Base-by-base conservation (phyloP, 441 rosid species). In the Croton setiger region DNA sequence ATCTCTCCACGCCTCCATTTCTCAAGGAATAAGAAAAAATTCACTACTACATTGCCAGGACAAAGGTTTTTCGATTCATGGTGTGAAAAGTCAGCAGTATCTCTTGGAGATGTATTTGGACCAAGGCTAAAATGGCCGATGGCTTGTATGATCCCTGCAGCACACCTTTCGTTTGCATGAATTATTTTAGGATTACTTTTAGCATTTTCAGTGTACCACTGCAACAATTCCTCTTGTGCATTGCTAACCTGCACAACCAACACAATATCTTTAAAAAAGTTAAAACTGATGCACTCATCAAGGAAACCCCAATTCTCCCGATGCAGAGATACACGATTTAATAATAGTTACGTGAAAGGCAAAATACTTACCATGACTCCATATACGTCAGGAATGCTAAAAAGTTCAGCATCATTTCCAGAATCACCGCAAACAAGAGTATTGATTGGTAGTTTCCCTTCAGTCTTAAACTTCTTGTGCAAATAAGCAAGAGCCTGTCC, bases 401-500 rank as follows among this genome's bases (percentile, higher is more conserved):
- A 92, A 6, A 94, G 83, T 70, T 91, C 97, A 13, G 97, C 96
- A 74, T 94, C 98, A 72, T 91, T 91, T 68, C 97, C 98, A 41
- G 98, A 92, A 79, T 91, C 97, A n/a, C 97, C 97, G 76, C 97
- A 89, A 60, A 75, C 97, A 83, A 94, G 93, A 63, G 97, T 94
- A 69, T 81, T 89, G 36, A 35, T 51, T 36, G 96, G 97, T 51
- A 79, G 80, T 70, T 81, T 87, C 70, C 91, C 88, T 74, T 84
- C 91, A 66, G 75, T 54, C 79, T 82, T 88, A 31, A 94, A 87
- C 80, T 94, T 92, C 79, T 84, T 75, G 21, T 84, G 86, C 65
- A 94, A 79, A 82, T 90, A 94, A 1, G 97, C 93, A 69, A 92
- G 94, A 66, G 98, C 99, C 83, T 92, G 99, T 63, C 99, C 99